Base-by-base conservation (phyloP, 345 rosid species). In the Rhizophora mangle region DNA sequence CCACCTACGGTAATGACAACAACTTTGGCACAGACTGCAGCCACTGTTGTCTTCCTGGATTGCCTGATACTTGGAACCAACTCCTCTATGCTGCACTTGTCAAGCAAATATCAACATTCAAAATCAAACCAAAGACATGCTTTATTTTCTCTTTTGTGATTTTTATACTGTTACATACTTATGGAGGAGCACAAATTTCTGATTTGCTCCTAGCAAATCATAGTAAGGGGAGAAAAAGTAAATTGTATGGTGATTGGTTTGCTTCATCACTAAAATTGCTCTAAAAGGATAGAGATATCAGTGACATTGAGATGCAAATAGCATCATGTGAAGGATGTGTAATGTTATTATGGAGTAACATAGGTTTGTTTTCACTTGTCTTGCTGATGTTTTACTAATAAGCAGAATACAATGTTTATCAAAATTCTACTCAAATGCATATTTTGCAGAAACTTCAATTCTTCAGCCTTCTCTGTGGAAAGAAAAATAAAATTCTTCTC, bases 21-120 rank as follows among this genome's bases (percentile, higher is more conserved):
- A 72, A 75, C 68, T 80, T 84, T 0, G 90, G 96, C 68, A 84
- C 65, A 0, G 98, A 93, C 60, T 93, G 98, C 78, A 93, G 98
- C 78, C 98, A 93, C 46, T 93, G 98, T 96, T 89, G 97, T 81
- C 94, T 93, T 64, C 97, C 98, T 26, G 96, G 98, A 47, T 71
- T 93, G 80, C 98, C 98, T 0, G 98, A 93, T 81, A 88, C 89
- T 26, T 93, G 98, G 98, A 93, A 91, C 79, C 97, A 93, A 69
- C 98, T 93, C 69, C 80, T 93, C 21, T 89, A 89, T 75, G 97
- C 91, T 76, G 91, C 95, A 77, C 86, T 91, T 6, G 60, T 76
- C 11, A 79, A 75, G 84, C 87, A 83, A 89, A 65, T 62, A 18
- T 43, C 64, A 31, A 62, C 69, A 60, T 31, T 4, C 19, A 64